Conservation (phyloP, 177 flowering plant species). For the Telopea speciosissima region DNA sequence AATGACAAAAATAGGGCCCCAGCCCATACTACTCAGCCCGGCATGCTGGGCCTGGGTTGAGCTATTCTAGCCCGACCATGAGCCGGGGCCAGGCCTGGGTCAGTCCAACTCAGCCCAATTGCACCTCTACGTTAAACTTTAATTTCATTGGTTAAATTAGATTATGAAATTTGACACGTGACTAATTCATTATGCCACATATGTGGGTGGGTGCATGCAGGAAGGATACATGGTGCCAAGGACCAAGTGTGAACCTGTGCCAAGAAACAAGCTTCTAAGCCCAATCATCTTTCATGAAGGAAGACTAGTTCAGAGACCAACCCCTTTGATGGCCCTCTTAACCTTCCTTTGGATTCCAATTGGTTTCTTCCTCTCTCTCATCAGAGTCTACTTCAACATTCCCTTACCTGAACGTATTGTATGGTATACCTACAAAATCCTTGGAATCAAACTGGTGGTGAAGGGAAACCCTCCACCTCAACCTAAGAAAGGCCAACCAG, state of each 20-base stretch:
- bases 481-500: background rate
- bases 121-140: no score
- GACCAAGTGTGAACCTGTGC: slow-evolving; percentile 19
- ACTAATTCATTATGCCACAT: no score
- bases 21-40: no score
- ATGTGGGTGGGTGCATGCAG: slow-evolving; percentile 14
- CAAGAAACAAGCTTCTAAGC: slow-evolving; percentile 23
- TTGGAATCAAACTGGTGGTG: background rate
- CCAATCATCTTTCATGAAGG: slow-evolving; percentile 47
- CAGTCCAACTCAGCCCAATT: no score
- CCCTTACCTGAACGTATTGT: slow-evolving; percentile 63
- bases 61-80: no score
- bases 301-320: slow-evolving; percentile 60
- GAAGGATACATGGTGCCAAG: slow-evolving; percentile 28
- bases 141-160: no score
- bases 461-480: background rate
- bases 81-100: no score
- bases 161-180: no score
- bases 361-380: slow-evolving; percentile 48
- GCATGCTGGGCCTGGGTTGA: no score
- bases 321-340: slow-evolving; percentile 46
- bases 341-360: slow-evolving; percentile 71
- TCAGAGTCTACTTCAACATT: slow-evolving; percentile 56
- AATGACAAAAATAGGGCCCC: no score
- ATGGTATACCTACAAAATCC: slow-evolving; percentile 37